phyloP scores from a whole-genome alignment of 495 filamentous ascomycete genomes.

The Podospora appendiculata region DNA sequence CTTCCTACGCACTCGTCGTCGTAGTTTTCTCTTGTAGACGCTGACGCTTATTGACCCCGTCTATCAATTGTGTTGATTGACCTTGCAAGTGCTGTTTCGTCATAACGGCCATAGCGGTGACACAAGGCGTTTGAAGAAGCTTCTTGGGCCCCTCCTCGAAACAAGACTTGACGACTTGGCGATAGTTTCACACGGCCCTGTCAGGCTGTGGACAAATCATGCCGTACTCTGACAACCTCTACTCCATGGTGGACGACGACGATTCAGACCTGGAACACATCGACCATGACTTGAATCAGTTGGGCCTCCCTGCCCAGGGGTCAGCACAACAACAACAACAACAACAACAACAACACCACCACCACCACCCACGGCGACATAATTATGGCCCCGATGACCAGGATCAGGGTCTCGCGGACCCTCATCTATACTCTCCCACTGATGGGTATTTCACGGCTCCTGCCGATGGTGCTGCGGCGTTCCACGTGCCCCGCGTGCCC shows the following conservation, averaged over 20 bases:
- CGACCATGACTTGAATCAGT: conserved; percentile 6
- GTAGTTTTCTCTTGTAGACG: neutral
- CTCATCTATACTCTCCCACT: no score
- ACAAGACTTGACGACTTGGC: conserved; percentile 1
- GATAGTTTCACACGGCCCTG: conserved; percentile 2
- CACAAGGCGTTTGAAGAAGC: conserved; percentile 9
- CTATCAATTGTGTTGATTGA: neutral
- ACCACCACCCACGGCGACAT: no score
- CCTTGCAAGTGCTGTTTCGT: neutral
- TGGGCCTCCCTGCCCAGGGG: neutral
- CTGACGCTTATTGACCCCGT: neutral
- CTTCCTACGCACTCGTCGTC: neutral
- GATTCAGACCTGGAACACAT: conserved; percentile 20
- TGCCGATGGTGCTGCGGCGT: conserved; percentile 2
- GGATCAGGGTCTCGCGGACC: no score
- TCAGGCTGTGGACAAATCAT: conserved; percentile 13
- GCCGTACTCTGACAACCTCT: conserved; percentile 40
- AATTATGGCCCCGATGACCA: no score
- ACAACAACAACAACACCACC: conserved; percentile 2
- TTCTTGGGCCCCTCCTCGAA: conserved; percentile 3
- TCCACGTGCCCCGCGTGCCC: conserved; percentile 30
- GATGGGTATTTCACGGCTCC: no score
- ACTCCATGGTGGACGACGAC: conserved; percentile 30
- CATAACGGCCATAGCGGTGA: neutral
- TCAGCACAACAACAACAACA: neutral